Percentiles rank a stretch among this genome's conserved stretches.
phyloP scores from a whole-genome alignment of 805 yeast species.

The Sugiyamaella qingdaonensis region DNA sequence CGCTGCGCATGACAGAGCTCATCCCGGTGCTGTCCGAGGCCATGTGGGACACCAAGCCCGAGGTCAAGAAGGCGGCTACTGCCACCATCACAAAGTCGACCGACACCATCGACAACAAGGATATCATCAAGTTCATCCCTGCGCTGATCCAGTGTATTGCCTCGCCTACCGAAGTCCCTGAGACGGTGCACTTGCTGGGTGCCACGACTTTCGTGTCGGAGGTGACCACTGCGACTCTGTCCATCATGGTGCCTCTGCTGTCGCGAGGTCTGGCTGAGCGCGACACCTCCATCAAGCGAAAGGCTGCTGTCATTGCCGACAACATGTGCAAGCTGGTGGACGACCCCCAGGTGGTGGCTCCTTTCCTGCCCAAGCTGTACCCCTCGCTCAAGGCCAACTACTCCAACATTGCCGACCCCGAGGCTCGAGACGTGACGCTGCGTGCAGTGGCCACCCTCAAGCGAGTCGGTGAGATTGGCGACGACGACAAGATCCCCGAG shows the following conservation, averaged over 20 bases:
- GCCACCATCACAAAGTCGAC: slow-evolving; percentile 94
- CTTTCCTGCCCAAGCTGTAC: slow-evolving; percentile 90
- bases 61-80: slow-evolving; percentile 95
- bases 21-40: slow-evolving; percentile 98
- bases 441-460: slow-evolving; percentile 96
- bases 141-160: slow-evolving; percentile 95
- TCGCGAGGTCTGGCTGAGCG: slow-evolving; percentile 99
- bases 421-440: slow-evolving; percentile 96
- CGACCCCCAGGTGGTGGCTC: slow-evolving; percentile 99
- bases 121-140: slow-evolving; percentile 98
- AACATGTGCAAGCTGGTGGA: slow-evolving; percentile 99
- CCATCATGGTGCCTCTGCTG: slow-evolving; percentile 98
- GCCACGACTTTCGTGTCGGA: slow-evolving; percentile 99
- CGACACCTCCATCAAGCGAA: slow-evolving; percentile 99
- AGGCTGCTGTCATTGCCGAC: slow-evolving; percentile 98
- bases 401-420: slow-evolving; percentile 98
- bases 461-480: slow-evolving; percentile 98
- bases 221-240: slow-evolving; percentile 98
- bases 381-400: slow-evolving; percentile 95
- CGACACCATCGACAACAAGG: slow-evolving; percentile 98
- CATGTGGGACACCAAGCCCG: slow-evolving; percentile 99
- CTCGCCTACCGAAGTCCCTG: slow-evolving; percentile 95
- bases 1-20: slow-evolving; percentile 99
- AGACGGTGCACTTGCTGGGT: slow-evolving; percentile 98
- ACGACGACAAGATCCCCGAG: slow-evolving; percentile 88